Evolutionary conservation across 164 flowering plant species (phyloP).

Genomic region (Vitis amurensis): DNA sequence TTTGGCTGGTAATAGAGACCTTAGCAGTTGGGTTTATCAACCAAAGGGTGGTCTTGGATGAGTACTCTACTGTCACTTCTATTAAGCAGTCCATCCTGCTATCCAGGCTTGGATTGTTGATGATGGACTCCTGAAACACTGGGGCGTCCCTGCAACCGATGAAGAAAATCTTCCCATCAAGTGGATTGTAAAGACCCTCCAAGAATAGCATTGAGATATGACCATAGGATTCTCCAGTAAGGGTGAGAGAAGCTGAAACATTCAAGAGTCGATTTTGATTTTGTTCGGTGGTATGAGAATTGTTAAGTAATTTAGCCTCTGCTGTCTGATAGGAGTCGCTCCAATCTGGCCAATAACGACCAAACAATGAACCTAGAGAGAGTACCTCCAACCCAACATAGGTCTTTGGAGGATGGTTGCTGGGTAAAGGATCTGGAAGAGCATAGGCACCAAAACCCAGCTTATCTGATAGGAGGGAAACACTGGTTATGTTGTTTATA

Average conservation of each 20-base stretch:
- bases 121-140: neutral
- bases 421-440: neutral
- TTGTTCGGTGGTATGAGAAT: too few species aligned
- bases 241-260: slow-evolving; percentile 1
- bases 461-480: slow-evolving; percentile 1
- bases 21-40: slow-evolving; percentile 11
- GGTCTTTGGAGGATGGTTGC: neutral
- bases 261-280: neutral
- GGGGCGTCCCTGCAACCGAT: slow-evolving; percentile 11
- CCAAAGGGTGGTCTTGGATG: slow-evolving; percentile 14
- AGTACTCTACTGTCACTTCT: slow-evolving; percentile 15
- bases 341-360: too few species aligned
- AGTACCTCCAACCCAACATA: neutral
- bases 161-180: neutral
- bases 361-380: neutral
- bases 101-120: slow-evolving; percentile 1
- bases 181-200: slow-evolving; percentile 14
- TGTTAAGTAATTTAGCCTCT: too few species aligned
- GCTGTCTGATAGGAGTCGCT: too few species aligned
- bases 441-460: neutral
- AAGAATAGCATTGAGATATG: slow-evolving; percentile 1
- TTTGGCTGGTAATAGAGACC: slow-evolving; percentile 17
- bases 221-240: neutral
- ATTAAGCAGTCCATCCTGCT: slow-evolving; percentile 20
- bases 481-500: neutral